These are phyloP conservation scores for Pseudogymnoascus sp. DNA, from an alignment of 2,329 filamentous ascomycete genomes.

Conservation along the genomic window DNA sequence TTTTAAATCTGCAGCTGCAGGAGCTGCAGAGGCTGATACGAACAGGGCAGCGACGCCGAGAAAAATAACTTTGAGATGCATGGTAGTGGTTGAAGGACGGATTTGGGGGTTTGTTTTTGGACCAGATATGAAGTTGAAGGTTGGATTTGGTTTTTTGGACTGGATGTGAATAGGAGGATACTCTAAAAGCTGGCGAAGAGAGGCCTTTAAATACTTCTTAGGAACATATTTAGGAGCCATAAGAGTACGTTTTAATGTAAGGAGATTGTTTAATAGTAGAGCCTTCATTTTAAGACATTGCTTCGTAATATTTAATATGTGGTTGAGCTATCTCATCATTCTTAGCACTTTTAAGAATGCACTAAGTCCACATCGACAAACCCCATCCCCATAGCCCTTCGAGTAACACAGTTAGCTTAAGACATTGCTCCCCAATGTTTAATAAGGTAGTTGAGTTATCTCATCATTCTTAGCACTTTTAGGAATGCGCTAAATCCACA, in stretches of 20 bases:
- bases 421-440: background rate
- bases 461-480: background rate
- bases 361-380: background rate
- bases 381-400: background rate
- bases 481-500: background rate
- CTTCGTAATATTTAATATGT: background rate
- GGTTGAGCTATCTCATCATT: background rate
- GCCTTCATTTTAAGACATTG: background rate
- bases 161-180: background rate
- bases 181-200: background rate
- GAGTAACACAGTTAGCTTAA: background rate
- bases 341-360: background rate
- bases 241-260: background rate
- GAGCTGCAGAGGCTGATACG: background rate
- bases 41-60: background rate
- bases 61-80: slow-evolving; percentile 25
- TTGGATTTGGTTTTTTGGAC: background rate
- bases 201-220: background rate
- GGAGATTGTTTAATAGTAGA: background rate
- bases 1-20: background rate
- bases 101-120: background rate
- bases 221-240: background rate
- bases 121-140: background rate
- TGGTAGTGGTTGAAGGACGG: background rate
- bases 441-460: background rate